Conservation (phyloP, 2,329 filamentous ascomycete species). For the Alternaria sp. region DNA sequence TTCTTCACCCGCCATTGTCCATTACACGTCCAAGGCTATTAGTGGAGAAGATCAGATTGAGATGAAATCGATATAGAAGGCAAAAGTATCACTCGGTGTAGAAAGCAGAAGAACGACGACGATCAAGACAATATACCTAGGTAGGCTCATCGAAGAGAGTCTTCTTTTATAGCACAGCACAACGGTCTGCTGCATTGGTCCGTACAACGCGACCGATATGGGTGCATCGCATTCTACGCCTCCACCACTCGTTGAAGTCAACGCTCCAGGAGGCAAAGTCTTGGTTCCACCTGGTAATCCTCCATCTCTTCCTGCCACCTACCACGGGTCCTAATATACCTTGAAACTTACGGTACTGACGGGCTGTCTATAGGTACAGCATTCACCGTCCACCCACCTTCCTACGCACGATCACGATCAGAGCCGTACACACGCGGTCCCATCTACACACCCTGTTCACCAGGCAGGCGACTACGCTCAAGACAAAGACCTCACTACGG, state of each 20-base stretch:
- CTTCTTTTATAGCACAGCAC: not conserved
- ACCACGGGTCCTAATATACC: not conserved
- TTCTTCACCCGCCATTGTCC: not conserved
- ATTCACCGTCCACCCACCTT: constrained; percentile 10
- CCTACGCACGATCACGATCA: not conserved
- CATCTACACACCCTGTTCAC: constrained; percentile 3
- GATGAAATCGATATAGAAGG: not conserved
- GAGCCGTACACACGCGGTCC: not conserved
- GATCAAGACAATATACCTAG: not conserved
- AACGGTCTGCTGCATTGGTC: not conserved
- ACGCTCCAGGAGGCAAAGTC: constrained; percentile 24
- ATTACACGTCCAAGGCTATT: not conserved
- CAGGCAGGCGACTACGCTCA: not conserved
- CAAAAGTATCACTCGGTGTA: not conserved
- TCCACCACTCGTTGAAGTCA: constrained; percentile 32
- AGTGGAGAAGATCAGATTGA: not conserved
- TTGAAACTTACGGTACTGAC: not conserved
- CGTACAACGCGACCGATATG: constrained; percentile 18
- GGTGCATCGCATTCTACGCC: constrained; percentile 29
- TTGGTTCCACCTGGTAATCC: constrained; percentile 24
- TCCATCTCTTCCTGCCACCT: not conserved
- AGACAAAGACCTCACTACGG: not conserved
- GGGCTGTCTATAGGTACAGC: not conserved
- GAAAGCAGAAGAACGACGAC: not conserved
- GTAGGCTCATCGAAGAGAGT: not conserved